Evolutionary conservation across 2,329 filamentous ascomycete species (phyloP), one percentile per base, ranked within the genome.

Genomic region (Grosmannia clavigera): DNA sequence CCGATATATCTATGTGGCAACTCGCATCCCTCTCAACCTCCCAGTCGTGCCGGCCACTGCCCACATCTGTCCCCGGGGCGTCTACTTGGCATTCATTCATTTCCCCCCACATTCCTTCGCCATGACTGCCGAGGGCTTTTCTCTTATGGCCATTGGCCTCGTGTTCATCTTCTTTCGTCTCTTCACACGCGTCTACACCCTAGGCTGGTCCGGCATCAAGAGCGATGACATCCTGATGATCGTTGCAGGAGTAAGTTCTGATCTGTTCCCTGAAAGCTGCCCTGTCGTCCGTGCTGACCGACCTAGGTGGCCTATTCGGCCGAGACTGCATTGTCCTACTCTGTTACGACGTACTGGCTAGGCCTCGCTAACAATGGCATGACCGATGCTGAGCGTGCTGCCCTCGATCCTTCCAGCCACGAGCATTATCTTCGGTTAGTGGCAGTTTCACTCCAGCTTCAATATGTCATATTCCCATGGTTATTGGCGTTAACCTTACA

Each of bases 151-250:
- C 0, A 64, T 83, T 29, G 80, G 77, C 6, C 68, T 81, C 22
- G 58, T 75, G 38, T 65, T 81, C 54, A 82, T 83, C 14, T 66
- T 67, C 9, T 65, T 85, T 12, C 75, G 83, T 38, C 75, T 76
- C 1, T 76, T 74, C 58, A 75, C 79, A 11, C 73, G 83, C 55
- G 71, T 78, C 64, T 72, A 67, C 38, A 69, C 72, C 12, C 76
- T 77, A 2, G 81, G 82, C 16, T 70, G 76, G 46, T 71, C 69
- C 60, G 73, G 74, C n/a, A 75, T 85, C 60, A 74, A 76, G 64
- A 72, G 75, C 1, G 83, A 85, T 67, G 83, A 86, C 62, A 84
- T 81, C 65, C 66, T 86, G 35, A 81, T 84, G 70, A 69, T 78
- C 53, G n/a, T 82, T 22, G 81, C 77, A 5, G 74, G 75, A 62